Evolutionary conservation across 2,329 filamentous ascomycete species (phyloP).

Genomic region (Xylaria polymorpha): DNA sequence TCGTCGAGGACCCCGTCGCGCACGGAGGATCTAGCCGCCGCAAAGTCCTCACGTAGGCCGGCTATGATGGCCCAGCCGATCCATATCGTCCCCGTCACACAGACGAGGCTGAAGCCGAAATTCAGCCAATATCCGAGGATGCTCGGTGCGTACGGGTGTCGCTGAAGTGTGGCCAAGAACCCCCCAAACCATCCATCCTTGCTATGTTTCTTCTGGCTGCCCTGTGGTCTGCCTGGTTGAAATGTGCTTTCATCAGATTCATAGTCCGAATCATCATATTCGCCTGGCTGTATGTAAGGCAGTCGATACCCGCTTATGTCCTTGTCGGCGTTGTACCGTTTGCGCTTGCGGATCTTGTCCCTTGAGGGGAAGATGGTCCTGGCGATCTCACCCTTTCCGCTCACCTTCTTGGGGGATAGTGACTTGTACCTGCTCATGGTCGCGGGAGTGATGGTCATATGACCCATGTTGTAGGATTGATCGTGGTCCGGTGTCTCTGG

Average conservation of each 20-base stretch:
- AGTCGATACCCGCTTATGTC: slow-evolving; percentile 63
- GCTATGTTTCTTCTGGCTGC: slow-evolving; percentile 44
- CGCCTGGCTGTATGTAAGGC: slow-evolving; percentile 56
- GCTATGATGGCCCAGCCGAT: slow-evolving; percentile 75
- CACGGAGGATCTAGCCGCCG: slow-evolving; percentile 75
- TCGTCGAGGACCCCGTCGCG: slow-evolving; percentile 76
- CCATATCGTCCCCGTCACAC: slow-evolving; percentile 59
- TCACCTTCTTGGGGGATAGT: slow-evolving; percentile 53
- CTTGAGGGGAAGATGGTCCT: slow-evolving; percentile 52
- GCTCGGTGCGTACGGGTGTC: slow-evolving; percentile 68
- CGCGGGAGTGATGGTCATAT: slow-evolving; percentile 63
- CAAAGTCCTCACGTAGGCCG: slow-evolving; percentile 79
- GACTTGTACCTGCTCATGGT: slow-evolving; percentile 59
- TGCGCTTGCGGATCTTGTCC: slow-evolving; percentile 66
- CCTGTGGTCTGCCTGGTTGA: slow-evolving; percentile 40
- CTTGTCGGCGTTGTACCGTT: slow-evolving; percentile 62
- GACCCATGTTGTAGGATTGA: slow-evolving; percentile 54
- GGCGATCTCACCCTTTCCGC: slow-evolving; percentile 75
- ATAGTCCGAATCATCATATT: slow-evolving; percentile 60
- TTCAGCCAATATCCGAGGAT: slow-evolving; percentile 70
- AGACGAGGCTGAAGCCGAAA: slow-evolving; percentile 70
- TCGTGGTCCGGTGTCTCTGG: slow-evolving; percentile 64
- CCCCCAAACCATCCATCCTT: slow-evolving; percentile 56
- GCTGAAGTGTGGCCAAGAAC: slow-evolving; percentile 64
- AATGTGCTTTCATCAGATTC: slow-evolving; percentile 61